Evolutionary conservation across 2,329 filamentous ascomycete species (phyloP).

Genomic region (Hypoxylon sp.): DNA sequence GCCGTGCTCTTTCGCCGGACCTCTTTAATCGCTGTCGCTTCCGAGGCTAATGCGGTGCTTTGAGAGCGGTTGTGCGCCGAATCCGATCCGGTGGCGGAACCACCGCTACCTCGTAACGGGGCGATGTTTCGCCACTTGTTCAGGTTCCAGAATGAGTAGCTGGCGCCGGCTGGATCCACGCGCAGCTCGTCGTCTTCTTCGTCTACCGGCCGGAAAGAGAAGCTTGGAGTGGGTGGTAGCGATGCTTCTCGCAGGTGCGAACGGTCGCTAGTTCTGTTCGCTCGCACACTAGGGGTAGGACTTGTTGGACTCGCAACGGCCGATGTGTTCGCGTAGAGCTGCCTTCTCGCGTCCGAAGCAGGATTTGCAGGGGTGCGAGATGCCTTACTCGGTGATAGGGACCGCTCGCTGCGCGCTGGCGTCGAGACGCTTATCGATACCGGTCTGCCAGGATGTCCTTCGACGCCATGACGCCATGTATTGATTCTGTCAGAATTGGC

Average conservation of each 20-base stretch:
- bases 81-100: slow-evolving; percentile 4
- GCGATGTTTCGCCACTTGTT: slow-evolving; percentile 64
- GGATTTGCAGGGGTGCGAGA: slow-evolving; percentile 57
- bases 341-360: slow-evolving; percentile 62
- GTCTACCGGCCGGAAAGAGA: slow-evolving; percentile 61
- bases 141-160: slow-evolving; percentile 69
- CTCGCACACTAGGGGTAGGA: slow-evolving; percentile 56
- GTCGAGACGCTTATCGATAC: slow-evolving; percentile 55
- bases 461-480: slow-evolving; percentile 82
- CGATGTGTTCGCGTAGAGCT: slow-evolving; percentile 57
- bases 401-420: slow-evolving; percentile 65
- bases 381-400: slow-evolving; percentile 66
- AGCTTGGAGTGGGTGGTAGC: slow-evolving; percentile 67
- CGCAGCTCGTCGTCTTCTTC: slow-evolving; percentile 58
- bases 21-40: slow-evolving; percentile 19
- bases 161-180: slow-evolving; percentile 57
- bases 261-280: slow-evolving; percentile 41
- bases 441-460: slow-evolving; percentile 53
- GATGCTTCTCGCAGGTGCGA: slow-evolving; percentile 41
- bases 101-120: slow-evolving; percentile 31
- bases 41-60: slow-evolving; percentile 34
- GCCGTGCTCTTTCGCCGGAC: slow-evolving; percentile 44
- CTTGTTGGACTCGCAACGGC: slow-evolving; percentile 53
- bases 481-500: slow-evolving; percentile 80
- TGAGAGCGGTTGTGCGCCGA: slow-evolving; percentile 34